Evolutionary conservation across 257 asterid genomes (phyloP).

Genomic region (Solanum commersonii): DNA sequence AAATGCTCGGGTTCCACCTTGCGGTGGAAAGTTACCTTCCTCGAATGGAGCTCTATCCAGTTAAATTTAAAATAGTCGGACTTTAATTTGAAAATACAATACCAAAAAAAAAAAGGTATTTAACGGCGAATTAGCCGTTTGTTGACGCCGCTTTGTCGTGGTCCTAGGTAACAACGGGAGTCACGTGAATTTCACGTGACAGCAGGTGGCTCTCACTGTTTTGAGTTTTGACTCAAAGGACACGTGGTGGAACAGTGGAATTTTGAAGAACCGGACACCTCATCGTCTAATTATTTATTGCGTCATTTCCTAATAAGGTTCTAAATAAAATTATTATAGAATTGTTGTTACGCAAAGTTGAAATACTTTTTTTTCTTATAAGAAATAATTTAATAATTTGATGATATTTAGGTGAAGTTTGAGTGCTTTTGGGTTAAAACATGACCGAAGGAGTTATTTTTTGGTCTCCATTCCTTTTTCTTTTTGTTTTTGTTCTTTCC

Average conservation of each 20-base stretch:
- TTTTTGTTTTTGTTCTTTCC: neutral
- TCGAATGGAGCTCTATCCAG: neutral
- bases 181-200: slow-evolving; percentile 6
- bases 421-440: neutral
- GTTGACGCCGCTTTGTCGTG: slow-evolving; percentile 14
- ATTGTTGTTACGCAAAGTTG: too few species aligned
- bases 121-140: neutral
- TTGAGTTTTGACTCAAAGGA: neutral
- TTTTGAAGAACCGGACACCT: neutral
- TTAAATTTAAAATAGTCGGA: too few species aligned
- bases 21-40: fast-evolving
- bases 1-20: neutral
- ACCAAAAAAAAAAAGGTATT: neutral
- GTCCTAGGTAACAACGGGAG: slow-evolving; percentile 3
- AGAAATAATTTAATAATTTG: too few species aligned
- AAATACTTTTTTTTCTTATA: too few species aligned
- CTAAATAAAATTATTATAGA: neutral
- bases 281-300: neutral
- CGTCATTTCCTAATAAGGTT: neutral
- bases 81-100: too few species aligned
- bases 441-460: neutral
- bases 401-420: neutral
- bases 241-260: neutral
- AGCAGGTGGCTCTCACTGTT: neutral
- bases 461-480: neutral